Conservation (phyloP, 768 basidiomycete species). For the Coprinopsis sp. region DNA sequence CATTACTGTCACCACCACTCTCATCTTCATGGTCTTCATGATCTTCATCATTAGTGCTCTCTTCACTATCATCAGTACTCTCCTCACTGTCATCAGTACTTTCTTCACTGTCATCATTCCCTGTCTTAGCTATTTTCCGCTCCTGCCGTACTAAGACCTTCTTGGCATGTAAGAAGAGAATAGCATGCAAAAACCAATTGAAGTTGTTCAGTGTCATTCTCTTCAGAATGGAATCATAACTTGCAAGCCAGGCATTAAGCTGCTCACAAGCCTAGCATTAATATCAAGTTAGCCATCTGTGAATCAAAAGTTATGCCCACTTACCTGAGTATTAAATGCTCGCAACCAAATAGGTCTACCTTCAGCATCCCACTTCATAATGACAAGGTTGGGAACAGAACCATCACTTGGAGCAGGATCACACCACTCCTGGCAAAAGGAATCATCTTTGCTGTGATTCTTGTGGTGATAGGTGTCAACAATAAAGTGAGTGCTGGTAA, state of each 20-base stretch:
- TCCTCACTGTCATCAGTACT: too few relatives aligned
- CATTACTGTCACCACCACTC: too few relatives aligned
- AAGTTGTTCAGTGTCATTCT: conserved; percentile 21
- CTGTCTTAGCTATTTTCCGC: too few relatives aligned
- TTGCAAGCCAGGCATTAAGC: conserved; percentile 27
- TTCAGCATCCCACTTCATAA: neutral
- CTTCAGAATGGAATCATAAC: conserved; percentile 19
- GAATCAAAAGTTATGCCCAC: too few relatives aligned
- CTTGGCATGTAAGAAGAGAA: conserved; percentile 14
- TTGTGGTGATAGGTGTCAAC: conserved; percentile 22
- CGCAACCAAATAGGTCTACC: neutral
- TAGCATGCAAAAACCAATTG: conserved; percentile 18
- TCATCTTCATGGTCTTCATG: too few relatives aligned
- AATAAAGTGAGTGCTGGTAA: conserved; percentile 16
- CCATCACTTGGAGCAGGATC: conserved; percentile 19
- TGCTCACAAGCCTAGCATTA: conserved; percentile 30
- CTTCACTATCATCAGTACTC: too few relatives aligned
- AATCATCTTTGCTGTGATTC: too few relatives aligned
- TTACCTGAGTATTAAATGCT: conserved; percentile 27
- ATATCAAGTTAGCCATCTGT: too few relatives aligned
- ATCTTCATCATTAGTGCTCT: too few relatives aligned
- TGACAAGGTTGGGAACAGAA: conserved; percentile 15
- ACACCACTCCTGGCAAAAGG: conserved; percentile 14
- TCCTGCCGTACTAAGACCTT: neutral
- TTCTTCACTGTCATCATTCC: neutral